phyloP scores from a whole-genome alignment of 768 basidiomycete genomes.

The Boletus sp. region DNA sequence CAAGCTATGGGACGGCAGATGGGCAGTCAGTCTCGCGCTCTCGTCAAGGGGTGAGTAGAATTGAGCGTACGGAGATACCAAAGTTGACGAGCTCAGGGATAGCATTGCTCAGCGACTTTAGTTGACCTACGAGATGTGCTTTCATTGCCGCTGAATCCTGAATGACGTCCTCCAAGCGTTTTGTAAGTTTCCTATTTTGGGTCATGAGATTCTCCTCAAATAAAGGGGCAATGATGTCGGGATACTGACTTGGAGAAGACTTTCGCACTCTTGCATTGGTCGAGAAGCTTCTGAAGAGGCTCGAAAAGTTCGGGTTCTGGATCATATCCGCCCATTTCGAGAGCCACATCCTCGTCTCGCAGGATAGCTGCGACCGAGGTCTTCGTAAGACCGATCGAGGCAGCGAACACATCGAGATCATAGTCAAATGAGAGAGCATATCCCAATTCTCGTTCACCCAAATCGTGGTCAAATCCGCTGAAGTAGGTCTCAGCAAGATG shows the following conservation, averaged over 20 bases:
- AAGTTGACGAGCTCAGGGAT: constrained; percentile 86
- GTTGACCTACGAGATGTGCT: constrained; percentile 64
- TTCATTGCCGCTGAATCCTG: constrained; percentile 70
- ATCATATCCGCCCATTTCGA: constrained; percentile 74
- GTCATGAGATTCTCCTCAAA: constrained; percentile 1
- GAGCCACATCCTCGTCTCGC: constrained; percentile 72
- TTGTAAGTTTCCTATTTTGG: constrained; percentile 72
- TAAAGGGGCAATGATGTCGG: neutral
- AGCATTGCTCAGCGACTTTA: constrained; percentile 66
- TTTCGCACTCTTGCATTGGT: constrained; percentile 79
- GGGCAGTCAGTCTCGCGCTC: neutral
- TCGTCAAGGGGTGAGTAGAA: neutral
- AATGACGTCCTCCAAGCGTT: constrained; percentile 77
- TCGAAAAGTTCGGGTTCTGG: constrained; percentile 71
- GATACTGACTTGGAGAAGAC: constrained; percentile 65
- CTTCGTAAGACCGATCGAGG: constrained; percentile 86
- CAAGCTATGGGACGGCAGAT: constrained; percentile 52
- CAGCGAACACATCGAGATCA: constrained; percentile 92
- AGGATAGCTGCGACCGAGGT: constrained; percentile 73
- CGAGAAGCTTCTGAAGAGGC: constrained; percentile 78
- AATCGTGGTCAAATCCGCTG: constrained; percentile 74
- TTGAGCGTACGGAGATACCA: constrained; percentile 70
- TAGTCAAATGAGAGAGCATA: constrained; percentile 79
- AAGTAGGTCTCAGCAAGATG: constrained; percentile 90
- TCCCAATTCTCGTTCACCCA: constrained; percentile 87